Base-by-base conservation (phyloP, 306 rosid genomes). In the Dryas octopetala region DNA sequence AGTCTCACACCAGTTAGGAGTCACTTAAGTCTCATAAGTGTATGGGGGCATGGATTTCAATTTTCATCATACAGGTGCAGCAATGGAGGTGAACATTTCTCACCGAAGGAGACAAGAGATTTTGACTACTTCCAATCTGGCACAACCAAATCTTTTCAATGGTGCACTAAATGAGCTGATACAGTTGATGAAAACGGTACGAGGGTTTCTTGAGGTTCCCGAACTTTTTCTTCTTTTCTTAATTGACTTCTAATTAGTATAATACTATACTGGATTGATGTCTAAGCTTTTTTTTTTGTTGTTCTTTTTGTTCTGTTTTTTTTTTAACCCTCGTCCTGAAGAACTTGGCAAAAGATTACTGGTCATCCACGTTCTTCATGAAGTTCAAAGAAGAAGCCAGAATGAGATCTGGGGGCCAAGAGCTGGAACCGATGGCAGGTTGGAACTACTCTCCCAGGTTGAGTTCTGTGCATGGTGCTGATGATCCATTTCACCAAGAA, bases 11-110 rank as follows among this genome's bases (percentile, higher is more conserved):
- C 45, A 4, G 65, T 53, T 44, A 23, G 45, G 43, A 70, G 10
- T 48, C 9, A 51, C 38, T 58, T 6, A 12, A 55, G 19, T 40
- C 43, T 55, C 46, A 3, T 15, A 46, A 72, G 23, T 23, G 38
- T 11, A 28, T 14, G 46, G 48, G 62, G 63, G 40, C 13, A 44
- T 1, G 5, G 44, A 45, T 70, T 61, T 62, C 47, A 43, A 78
- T 64, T 78, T 76, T 76, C 60, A 49, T 83, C 68, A 51, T 70
- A 70, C 80, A 95, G 99, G 99, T 48, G 93, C 93, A 1, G 64
- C 88, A 62, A 88, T 83, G 97, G 99, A 95, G 85, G 90, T 95
- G 62, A 95, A 92, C 80, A 95, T 95, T 76, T 95, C 99, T 81
- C 91, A 95, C 74, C 85, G 92, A 79, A 82, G 87, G 84, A 89